Conservation (phyloP, 2,329 filamentous ascomycete genomes). For the Simplicillium sp. region DNA sequence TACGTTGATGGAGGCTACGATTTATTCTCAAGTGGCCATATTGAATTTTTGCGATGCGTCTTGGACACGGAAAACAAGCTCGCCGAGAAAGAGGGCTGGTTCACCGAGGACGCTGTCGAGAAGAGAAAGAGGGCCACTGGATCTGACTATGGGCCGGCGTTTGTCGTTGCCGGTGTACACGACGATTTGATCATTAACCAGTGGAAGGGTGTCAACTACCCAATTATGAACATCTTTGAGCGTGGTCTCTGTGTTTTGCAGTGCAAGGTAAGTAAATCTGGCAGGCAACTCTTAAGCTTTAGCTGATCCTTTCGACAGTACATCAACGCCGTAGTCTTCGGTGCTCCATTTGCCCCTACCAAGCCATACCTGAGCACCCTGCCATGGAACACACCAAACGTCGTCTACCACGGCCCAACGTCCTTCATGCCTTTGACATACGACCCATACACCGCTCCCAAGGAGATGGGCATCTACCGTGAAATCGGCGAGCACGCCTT, state of each 20-base stretch:
- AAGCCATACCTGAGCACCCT: conserved; percentile 65
- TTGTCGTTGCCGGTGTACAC: conserved; percentile 88
- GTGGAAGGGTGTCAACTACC: conserved; percentile 97
- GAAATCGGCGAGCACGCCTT: conserved; percentile 73
- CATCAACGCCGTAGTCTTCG: conserved; percentile 79
- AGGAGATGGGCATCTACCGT: conserved; percentile 73
- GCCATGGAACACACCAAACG: conserved; percentile 64
- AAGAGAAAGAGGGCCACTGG: conserved; percentile 53
- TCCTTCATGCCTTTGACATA: conserved; percentile 75
- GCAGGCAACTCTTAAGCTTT: conserved; percentile 3
- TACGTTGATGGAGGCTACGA: conserved; percentile 98
- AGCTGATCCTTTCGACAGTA: conserved; percentile 45
- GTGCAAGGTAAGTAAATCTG: conserved; percentile 58
- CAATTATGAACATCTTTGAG: conserved; percentile 99
- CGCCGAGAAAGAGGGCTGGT: conserved; percentile 65
- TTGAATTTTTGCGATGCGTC: conserved; percentile 82
- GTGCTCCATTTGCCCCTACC: conserved; percentile 81
- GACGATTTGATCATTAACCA: conserved; percentile 91
- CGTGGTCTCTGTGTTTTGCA: conserved; percentile 91
- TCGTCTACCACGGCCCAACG: conserved; percentile 94
- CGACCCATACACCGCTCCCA: conserved; percentile 73
- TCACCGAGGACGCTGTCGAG: conserved; percentile 50
- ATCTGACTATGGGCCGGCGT: conserved; percentile 71
- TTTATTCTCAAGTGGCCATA: conserved; percentile 92
- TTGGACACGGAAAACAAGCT: conserved; percentile 61